Conservation (phyloP, 768 basidiomycete species). For the Boletus subcaerulescens region DNA sequence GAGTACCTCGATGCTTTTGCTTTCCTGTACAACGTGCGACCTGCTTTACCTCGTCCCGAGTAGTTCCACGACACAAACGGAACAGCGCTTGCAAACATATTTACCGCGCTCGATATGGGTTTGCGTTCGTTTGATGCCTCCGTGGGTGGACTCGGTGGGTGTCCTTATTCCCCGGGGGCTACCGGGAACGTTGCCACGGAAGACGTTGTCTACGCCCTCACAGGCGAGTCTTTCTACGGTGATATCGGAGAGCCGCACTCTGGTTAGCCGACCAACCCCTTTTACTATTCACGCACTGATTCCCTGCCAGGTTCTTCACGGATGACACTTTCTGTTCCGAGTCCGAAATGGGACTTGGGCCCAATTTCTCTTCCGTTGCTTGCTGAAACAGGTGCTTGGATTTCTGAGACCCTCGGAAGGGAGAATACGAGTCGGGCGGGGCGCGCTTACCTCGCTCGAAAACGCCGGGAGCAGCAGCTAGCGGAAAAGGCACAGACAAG, state of each 20-base stretch:
- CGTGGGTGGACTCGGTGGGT: conserved; percentile 89
- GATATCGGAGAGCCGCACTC: conserved; percentile 34
- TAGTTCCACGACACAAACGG: conserved; percentile 93
- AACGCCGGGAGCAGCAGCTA: conserved; percentile 33
- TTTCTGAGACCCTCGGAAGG: conserved; percentile 62
- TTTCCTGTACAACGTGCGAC: neutral
- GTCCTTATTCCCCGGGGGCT: conserved; percentile 94
- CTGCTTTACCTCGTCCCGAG: neutral
- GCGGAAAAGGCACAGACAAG: conserved; percentile 13
- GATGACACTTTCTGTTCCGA: neutral
- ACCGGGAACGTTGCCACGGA: conserved; percentile 96
- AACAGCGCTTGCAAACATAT: conserved; percentile 73
- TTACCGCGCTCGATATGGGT: conserved; percentile 69
- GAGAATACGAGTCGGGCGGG: conserved; percentile 77
- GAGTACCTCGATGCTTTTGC: conserved; percentile 35
- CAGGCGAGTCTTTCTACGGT: conserved; percentile 59
- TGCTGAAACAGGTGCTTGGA: conserved; percentile 80
- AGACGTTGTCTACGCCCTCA: conserved; percentile 81
- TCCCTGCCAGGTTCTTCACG: conserved; percentile 1
- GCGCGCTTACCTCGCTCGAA: conserved; percentile 60
- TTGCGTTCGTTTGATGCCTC: conserved; percentile 80
- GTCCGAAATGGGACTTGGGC: conserved; percentile 31
- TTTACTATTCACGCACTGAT: neutral
- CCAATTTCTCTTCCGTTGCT: conserved; percentile 62
- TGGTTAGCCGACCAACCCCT: conserved; percentile 8